Evolutionary conservation across 2,329 filamentous ascomycete genomes (phyloP), one percentile per base, ranked within the genome.

Genomic region (Westerdykella aurantiaca): DNA sequence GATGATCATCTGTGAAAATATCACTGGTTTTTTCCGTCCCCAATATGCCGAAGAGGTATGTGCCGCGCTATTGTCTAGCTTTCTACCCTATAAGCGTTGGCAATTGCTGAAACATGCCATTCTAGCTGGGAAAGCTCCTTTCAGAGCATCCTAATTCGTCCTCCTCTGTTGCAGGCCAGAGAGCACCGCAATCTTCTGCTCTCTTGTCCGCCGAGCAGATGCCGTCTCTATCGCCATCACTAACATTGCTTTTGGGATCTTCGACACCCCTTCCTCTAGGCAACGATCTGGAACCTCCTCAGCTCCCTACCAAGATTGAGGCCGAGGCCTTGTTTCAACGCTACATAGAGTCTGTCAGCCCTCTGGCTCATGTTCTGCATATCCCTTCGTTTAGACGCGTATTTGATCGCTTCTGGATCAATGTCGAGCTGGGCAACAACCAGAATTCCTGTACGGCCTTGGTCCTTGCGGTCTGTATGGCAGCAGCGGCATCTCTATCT

Each of bases 31-130:
- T 42, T 66, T 66, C 40, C 62, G 63, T 31, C 63, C 63, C 43
- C 64, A 67, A 45, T 67, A 67, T 51, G 64, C 63, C 43, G 63
- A 67, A 64, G 64, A 67, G 61, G 64, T 67, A 65, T 9, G 11
- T 12, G 51, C 52, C 48, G 43, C 37, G 31, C 46, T 41, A 29
- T 29, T 12, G 25, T 29, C 25, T 29, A 29, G 11, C 25, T 29
- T 29, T 29, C 9, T 49, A 37, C 37, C 31, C 46, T 41, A 37
- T 39, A 31, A 41, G 37, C 39, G 13, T 39, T 39, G 31, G 46
- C 48, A 38, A 47, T 48, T 45, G 50, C 58, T 62, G 56, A 63
- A 53, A 46, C 50, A 51, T 57, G 31, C 31, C 14, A 3, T 16
- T 21, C 40, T 56, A 67, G 63, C 55, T 67, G 48, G 64, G 63